phyloP scores from a whole-genome alignment of 2,329 filamentous ascomycete genomes.

The Metarhizium brunneum region DNA sequence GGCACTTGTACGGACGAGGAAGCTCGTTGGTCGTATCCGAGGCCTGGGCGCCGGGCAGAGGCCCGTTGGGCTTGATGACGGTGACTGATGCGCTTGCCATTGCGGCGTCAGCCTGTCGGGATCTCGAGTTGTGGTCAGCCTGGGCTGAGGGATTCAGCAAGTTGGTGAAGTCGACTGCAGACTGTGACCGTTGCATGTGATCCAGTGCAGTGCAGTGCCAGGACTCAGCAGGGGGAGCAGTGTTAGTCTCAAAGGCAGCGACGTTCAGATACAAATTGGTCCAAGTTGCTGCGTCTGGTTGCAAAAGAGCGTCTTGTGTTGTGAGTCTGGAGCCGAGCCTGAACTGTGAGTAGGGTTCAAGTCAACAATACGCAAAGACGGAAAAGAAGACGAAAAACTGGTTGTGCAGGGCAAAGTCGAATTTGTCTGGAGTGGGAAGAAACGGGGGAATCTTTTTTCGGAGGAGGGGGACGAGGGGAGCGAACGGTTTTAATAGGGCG shows the following conservation, averaged over 20 bases:
- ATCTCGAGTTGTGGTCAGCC: slow-evolving; percentile 15
- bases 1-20: slow-evolving; percentile 95
- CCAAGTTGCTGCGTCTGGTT: background rate
- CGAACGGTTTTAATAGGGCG: slow-evolving; percentile 21
- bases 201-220: slow-evolving; percentile 13
- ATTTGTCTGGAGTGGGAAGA: slow-evolving; percentile 9
- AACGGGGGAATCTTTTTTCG: slow-evolving; percentile 12
- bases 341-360: background rate
- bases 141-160: slow-evolving; percentile 52
- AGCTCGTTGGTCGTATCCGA: slow-evolving; percentile 57
- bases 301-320: background rate
- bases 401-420: background rate
- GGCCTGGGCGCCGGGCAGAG: slow-evolving; percentile 51
- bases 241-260: background rate
- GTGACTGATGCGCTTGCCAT: slow-evolving; percentile 43
- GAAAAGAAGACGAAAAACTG: background rate
- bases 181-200: slow-evolving; percentile 70
- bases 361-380: background rate
- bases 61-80: slow-evolving; percentile 53
- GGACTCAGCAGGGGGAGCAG: too few relatives aligned
- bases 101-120: slow-evolving; percentile 28
- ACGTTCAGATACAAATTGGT: background rate
- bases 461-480: slow-evolving; percentile 13
- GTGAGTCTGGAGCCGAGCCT: background rate
- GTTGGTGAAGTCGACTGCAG: slow-evolving; percentile 66